Percentiles rank a stretch among this genome's conserved stretches.
phyloP scores from a whole-genome alignment of 2,329 filamentous ascomycete species.

The Diplodia intermedia region DNA sequence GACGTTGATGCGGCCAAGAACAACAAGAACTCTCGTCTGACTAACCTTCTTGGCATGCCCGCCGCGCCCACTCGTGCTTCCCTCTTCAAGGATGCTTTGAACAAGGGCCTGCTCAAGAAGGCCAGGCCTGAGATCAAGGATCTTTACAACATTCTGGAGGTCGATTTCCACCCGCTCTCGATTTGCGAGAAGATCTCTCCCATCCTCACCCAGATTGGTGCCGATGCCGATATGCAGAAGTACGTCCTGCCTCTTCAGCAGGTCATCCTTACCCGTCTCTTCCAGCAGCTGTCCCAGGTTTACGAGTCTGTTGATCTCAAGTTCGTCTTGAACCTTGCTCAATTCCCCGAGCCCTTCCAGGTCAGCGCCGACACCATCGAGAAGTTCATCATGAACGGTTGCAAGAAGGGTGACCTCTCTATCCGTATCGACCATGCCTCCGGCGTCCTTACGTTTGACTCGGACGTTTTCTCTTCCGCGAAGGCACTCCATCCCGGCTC shows the following conservation, averaged over 20 bases:
- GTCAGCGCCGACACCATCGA: slow-evolving; percentile 90
- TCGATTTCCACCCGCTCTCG: slow-evolving; percentile 97
- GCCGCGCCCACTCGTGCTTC: slow-evolving; percentile 85
- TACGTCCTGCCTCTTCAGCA: slow-evolving; percentile 96
- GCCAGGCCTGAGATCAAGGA: slow-evolving; percentile 94
- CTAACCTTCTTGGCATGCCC: slow-evolving; percentile 92
- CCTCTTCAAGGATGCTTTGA: slow-evolving; percentile 94
- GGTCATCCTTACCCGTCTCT: slow-evolving; percentile 95
- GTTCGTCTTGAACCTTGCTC: slow-evolving; percentile 90
- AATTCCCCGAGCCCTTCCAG: slow-evolving; percentile 97
- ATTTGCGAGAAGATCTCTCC: slow-evolving; percentile 99
- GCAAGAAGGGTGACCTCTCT: slow-evolving; percentile 98
- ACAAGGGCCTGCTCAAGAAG: slow-evolving; percentile 92
- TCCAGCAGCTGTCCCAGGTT: slow-evolving; percentile 98
- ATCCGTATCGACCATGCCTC: slow-evolving; percentile 96
- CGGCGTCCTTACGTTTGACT: slow-evolving; percentile 94
- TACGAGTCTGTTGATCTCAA: slow-evolving; percentile 96
- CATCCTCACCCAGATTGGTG: slow-evolving; percentile 90
- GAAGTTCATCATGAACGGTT: slow-evolving; percentile 99
- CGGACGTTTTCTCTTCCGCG: slow-evolving; percentile 95
- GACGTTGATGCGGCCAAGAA: slow-evolving; percentile 97
- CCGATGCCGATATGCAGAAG: slow-evolving; percentile 94
- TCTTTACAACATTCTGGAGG: slow-evolving; percentile 97
- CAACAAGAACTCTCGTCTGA: slow-evolving; percentile 98
- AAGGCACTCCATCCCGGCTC: slow-evolving; percentile 90